Evolutionary conservation across 2,329 filamentous ascomycete genomes (phyloP), one percentile per base, ranked within the genome.

Genomic region (Aspergillus ibericus): DNA sequence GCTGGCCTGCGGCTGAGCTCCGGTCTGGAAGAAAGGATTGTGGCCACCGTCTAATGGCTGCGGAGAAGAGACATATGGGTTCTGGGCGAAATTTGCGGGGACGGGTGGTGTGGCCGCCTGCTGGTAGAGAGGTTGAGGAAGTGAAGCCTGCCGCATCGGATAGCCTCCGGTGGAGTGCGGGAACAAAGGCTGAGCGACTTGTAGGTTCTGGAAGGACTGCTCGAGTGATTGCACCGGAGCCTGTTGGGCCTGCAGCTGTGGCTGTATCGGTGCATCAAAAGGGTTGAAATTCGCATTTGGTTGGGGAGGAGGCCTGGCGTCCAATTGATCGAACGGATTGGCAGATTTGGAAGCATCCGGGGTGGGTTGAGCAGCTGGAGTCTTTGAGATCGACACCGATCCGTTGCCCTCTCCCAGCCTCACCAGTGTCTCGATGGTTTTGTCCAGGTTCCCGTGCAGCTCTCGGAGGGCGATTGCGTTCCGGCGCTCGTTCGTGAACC

Each of bases 401-500:
- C 81, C 69, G 36, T 74, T 79, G 36, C 71, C 64, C 27, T 96
- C 92, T 25, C 93, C 93, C 38, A 97, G 77, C 65, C 92, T 85
- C 57, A 95, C 86, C 68, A 99, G 77, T 16, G 91, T 86, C 74
- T 98, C 93, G 46, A 98, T 86, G 0, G 93, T 87, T 73, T 86
- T 89, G 66, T 97, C 92, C 58, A 99, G 72, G 70, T 95, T 93
- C 4, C 93, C 93, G 69, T 89, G 88, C 29, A 96, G 83, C 3
- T 90, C 89, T 71, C 92, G 93, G 16, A 99, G 78, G 25, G 97
- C 87, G 53, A 89, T 86, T 4, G 86, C 82, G 70, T 97, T 98
- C 59, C 90, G 86, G 66, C 89, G 90, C 42, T 89, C 87, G 71
- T 99, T 92, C 4, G 80, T 81, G 68, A 99, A 99, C 0, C 95